phyloP scores from a whole-genome alignment of 2,329 filamentous ascomycete genomes.

The Teratosphaeria destructans region DNA sequence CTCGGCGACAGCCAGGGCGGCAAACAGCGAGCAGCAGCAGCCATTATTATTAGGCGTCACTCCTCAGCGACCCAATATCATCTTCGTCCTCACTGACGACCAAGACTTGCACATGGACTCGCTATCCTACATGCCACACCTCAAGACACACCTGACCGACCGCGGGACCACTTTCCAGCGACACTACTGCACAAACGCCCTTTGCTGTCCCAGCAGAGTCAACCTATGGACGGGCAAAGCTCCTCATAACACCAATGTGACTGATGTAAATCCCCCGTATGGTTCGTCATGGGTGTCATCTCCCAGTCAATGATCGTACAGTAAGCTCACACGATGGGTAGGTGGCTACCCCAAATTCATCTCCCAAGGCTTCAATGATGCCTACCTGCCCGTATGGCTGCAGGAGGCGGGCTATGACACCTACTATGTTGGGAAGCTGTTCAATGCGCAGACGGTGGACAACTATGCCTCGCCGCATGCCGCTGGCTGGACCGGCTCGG shows the following conservation, averaged over 20 bases:
- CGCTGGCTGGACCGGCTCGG: conserved; percentile 47
- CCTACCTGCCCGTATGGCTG: conserved; percentile 63
- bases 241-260: conserved; percentile 63
- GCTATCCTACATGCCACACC: conserved; percentile 48
- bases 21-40: not conserved
- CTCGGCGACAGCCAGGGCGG: not conserved
- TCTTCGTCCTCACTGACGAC: conserved; percentile 60
- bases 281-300: conserved; percentile 23
- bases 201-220: conserved; percentile 60
- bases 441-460: conserved; percentile 49
- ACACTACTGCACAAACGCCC: conserved; percentile 56
- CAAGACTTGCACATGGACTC: conserved; percentile 55
- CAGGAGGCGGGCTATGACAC: conserved; percentile 58
- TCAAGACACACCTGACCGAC: conserved; percentile 46
- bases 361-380: conserved; percentile 52
- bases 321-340: conserved; percentile 24
- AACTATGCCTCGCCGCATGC: conserved; percentile 52
- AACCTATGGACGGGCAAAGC: conserved; percentile 55
- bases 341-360: conserved; percentile 58
- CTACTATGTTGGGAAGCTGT: conserved; percentile 64
- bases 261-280: conserved; percentile 45
- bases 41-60: not conserved
- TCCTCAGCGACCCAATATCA: conserved; percentile 40
- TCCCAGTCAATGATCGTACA: not conserved
- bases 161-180: conserved; percentile 50